Evolutionary conservation across 2,329 filamentous ascomycete genomes (phyloP), one percentile per base, ranked within the genome.

Genomic region (Massarina eburnea): DNA sequence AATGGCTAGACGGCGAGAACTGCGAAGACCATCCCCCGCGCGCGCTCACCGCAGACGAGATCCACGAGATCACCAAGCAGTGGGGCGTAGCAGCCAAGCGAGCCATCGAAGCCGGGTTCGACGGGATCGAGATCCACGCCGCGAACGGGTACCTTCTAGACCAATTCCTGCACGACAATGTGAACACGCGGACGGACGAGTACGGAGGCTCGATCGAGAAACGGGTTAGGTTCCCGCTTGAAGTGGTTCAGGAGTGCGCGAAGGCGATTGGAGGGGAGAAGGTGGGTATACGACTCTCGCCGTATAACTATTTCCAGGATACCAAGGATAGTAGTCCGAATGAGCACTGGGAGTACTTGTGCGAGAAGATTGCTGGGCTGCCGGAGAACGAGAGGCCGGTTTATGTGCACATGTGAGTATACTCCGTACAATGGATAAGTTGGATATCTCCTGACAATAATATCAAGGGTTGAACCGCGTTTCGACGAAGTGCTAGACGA

Each of bases 181-280:
- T 73, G 49, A 81, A 81, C 59, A 70, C 68, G 49, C 67, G 78
- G 19, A 76, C 71, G 1, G 77, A 81, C 52, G 61, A 66, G 9
- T 81, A 77, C 50, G 78, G 79, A 8, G 79, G 78, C 5, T 73
- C 68, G 3, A 66, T 78, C 1, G 72, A 78, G 57, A 78, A 78
- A 46, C 70, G 77, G n/a, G 78, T 74, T 49, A 73, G 71, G 4
- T 85, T 86, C 54, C 75, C 74, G 1, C 60, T 84, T 2, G 79
- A 82, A 52, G 68, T 83, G n/a, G n/a, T n/a, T n/a, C n/a, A 62
- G 17, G 67, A 39, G 36, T 39, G 38, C 38, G 29, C 30, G 7
- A 64, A 61, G 30, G 62, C 67, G 2, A 65, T 71, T 36, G 67
- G 68, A 7, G 55, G 55, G 35, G 61, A 67, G 17, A 57, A 60